Evolutionary conservation across 495 filamentous ascomycete species (phyloP), one percentile per base, ranked within the genome.

Genomic region (Baudoinia panamericana): DNA sequence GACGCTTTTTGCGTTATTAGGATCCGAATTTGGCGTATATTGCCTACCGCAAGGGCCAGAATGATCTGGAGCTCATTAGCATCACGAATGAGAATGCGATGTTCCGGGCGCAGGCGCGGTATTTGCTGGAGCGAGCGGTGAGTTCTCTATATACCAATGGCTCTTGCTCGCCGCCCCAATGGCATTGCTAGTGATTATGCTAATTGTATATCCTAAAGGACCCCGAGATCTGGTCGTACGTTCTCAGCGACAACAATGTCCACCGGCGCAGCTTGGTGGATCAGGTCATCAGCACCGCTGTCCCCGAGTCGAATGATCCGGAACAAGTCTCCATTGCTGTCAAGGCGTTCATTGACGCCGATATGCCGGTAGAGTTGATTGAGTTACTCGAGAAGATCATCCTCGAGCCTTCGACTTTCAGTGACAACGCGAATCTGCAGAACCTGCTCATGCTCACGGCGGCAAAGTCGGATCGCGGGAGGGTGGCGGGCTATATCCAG

Each of bases 371-470:
- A 21, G 92, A 99, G 64, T 69, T 99, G 26, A 95, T 99, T 45
- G 92, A 99, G 61, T 74, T 99, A 29, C 73, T 99, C 10, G 92
- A 99, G 66, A 99, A 99, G 77, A 99, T 99, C 45, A 90, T 99
- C 35, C 71, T 99, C 16, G 92, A 99, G 64, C 92, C 92, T 13
- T 92, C 87, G 8, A 78, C 83, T 18, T 96, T 99, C 70, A 94
- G 83, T 51, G 92, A 99, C 65, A 96, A 96, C 61, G 72, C 78
- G 50, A 95, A 80, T 58, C 71, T 99, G 48, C 92, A 99, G 59
- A 99, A 96, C 57, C 65, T 99, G 41, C 70, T 99, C 44, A 95
- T 99, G 67, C 76, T 95, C 53, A 99, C 92, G 32, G 90, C 92
- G 22, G 84, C 88, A 49, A 95, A 93, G 69, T 83, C 92, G 17